Evolutionary conservation across 352 stramenopile species (phyloP), one percentile per base, ranked within the genome.

Genomic region (Pythium apleroticum): DNA sequence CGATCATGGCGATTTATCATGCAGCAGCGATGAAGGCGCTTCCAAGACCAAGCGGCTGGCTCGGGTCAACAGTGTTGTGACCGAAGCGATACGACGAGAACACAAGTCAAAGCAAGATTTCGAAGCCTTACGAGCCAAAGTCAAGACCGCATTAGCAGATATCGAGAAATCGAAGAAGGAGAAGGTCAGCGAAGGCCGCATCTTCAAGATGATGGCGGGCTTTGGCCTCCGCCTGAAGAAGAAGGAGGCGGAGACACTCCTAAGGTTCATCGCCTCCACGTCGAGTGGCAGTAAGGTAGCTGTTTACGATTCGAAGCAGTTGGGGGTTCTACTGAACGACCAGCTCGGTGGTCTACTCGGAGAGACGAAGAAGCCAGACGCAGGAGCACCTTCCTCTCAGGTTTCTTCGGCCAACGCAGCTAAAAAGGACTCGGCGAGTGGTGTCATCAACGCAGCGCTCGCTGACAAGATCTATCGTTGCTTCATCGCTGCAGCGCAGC

Each of bases 381-480:
- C 31, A 4, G 11, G n/a, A 31, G 3, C 20, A 9, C 0, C 30
- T 7, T 33, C 33, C 3, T 15, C 52, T 12, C 48, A 60, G 45
- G 1, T 22, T 10, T 1, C 41, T 12, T 2, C 52, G 10, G 12
- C 41, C 0, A 33, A n/a, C 0, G 11, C 35, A 1, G 43, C 37
- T n/a, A 72, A 62, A 39, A 30, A 43, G 19, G 39, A 31, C 5
- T 24, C 33, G 46, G 10, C 19, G n/a, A 24, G 41, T 49, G 41
- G 41, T 4, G 49, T 46, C 17, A 61, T 81, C 14, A 66, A 58
- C n/a, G 12, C 53, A 7, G 45, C 46, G 3, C 69, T 91, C 9
- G 76, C 72, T 11, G 80, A 87, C 59, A 91, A 89, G 63, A 85
- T 91, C 20, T 89, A 85, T 27, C 54, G 63, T 11, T 89, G 75